Base-by-base conservation (phyloP, 108 stramenopile genomes). In the Licmophora abbreviata region DNA sequence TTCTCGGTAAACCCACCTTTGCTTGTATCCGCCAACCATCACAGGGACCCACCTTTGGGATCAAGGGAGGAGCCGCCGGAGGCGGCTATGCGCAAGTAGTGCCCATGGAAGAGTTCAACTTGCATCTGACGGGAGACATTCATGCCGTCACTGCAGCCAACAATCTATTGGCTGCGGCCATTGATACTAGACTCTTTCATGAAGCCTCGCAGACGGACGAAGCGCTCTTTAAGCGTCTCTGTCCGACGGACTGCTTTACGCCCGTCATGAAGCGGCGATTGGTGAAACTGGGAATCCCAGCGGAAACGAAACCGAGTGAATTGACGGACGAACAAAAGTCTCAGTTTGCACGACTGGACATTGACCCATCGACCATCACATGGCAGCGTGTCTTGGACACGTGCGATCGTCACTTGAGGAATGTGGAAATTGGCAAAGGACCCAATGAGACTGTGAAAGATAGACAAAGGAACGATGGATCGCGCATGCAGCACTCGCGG, bases 21-120 rank as follows among this genome's bases (percentile, higher is more conserved):
- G 92, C 86, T 23, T 84, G 91, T 47, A 78, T 94, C 71, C 81
- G 99, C 51, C 73, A 95, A 73, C 88, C 93, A 31, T 69, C 66
- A 18, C 95, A 97, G 62, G 98, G 98, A 17, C 98, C 96, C 24
- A 98, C 99, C 30, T 98, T 99, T 70, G 99, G 99, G 18, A 97
- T 99, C 73, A 99, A 99, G 73, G 99, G 99, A 1, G 97, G 97
- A 12, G 97, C 97, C 36, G 95, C 95, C 5, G 97, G 97, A 5
- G 97, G 95, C 18, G 95, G 93, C 2, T 93, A 93, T 59, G 77
- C 85, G 14, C 92, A 96, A 69, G 92, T 94, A 8, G 77, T 88
- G 15, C 94, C 94, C 41, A 98, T 96, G 94, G 95, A 99, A 59
- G 93, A 95, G 66, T 99, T 99, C 77, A 99, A 99, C 76, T 64